Base-by-base conservation (phyloP, 768 basidiomycete genomes). In the Leucosporidium scottii region DNA sequence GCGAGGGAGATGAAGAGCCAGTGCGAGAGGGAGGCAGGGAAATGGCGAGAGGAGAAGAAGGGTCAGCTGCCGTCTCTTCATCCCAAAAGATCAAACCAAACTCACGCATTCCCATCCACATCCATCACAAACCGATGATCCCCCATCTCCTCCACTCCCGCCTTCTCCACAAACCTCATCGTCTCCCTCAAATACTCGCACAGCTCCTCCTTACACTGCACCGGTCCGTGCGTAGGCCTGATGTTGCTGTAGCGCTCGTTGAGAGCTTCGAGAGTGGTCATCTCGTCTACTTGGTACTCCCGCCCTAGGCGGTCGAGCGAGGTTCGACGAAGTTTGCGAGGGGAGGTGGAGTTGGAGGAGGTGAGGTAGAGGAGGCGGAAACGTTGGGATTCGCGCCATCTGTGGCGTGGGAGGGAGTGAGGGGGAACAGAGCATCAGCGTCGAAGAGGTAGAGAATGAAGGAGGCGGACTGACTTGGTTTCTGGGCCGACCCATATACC, bases 311-410 rank as follows among this genome's bases (percentile, higher is more conserved):
- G 28, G 56, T 57, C 56, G 30, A 4, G 3, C 8, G 17, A 7
- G 25, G 56, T 57, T 4, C 18, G 15, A 4, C 56, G 56, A 20
- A 57, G 17, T 20, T 34, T 36, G 56, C 56, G 56, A 28, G 39
- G 39, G 39, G 39, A 9, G 39, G 39, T 9, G 3, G 39, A 12
- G 55, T 57, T 36, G 25, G 58, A 59, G 64, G 34, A 54, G 50
- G 57, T 28, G 25, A 65, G 58, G 6, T n/a, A 28, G 34, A 59
- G 50, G 28, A 59, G 48, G 21, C 64, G 64, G 64, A 65, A 65
- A 15, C 64, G 64, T 1, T 65, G 64, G 10, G 58, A 59, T 12
- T 50, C 28, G 27, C 64, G 64, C 64, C 64, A 65, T 44, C 39
- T 44, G 39, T 13, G 39, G 15, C 3, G 15, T 2, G 13, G 39